Percentiles rank a stretch among this genome's conserved stretches.
Conservation (phyloP, 495 filamentous ascomycete genomes). For the Aspergillus ellipticus region DNA sequence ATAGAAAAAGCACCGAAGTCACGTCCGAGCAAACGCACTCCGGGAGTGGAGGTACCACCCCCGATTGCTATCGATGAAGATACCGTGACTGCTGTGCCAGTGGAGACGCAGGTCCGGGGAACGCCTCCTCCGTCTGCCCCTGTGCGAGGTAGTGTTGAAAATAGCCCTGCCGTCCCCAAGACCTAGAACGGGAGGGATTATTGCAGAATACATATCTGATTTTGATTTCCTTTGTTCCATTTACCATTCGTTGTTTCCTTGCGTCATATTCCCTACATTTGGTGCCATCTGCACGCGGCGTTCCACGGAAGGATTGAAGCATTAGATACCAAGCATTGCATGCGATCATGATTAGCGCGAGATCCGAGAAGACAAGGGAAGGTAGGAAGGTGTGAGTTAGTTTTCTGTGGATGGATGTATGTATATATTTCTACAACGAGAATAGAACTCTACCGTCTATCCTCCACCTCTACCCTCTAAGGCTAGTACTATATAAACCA, state of each 20-base stretch:
- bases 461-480: constrained; percentile 7
- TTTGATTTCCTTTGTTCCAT: background rate
- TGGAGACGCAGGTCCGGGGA: background rate
- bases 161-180: background rate
- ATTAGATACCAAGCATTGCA: constrained; percentile 30
- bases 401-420: background rate
- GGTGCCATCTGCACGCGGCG: constrained; percentile 1
- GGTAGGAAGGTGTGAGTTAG: background rate
- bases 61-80: background rate
- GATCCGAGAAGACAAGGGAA: too few relatives aligned
- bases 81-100: background rate
- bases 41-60: background rate
- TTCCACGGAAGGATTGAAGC: constrained; percentile 13
- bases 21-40: background rate
- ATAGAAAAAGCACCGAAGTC: background rate
- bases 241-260: constrained; percentile 4
- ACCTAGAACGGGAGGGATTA: too few relatives aligned
- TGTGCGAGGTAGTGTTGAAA: background rate
- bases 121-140: background rate
- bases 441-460: background rate
- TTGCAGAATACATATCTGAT: too few relatives aligned
- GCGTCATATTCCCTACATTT: background rate
- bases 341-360: constrained; percentile 2
- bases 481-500: too few relatives aligned
- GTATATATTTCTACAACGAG: background rate